Evolutionary conservation across 805 yeast genomes (phyloP).

Genomic region (Suhomyces pyralidae): DNA sequence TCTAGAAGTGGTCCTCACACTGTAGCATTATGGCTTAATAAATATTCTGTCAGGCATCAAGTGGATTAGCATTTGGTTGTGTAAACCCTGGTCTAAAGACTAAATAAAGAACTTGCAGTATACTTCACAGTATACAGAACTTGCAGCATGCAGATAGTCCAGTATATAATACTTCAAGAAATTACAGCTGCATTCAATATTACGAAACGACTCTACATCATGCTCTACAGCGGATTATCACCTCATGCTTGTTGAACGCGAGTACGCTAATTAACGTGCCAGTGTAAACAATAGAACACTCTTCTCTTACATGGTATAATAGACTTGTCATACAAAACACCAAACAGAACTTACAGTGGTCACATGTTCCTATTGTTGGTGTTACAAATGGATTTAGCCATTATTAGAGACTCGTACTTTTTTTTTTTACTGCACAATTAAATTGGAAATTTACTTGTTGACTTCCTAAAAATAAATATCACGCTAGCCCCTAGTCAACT

Average conservation of each 20-base stretch:
- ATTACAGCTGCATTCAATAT: neutral
- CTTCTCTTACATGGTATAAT: neutral
- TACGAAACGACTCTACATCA: neutral
- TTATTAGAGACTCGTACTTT: neutral
- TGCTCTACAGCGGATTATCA: neutral
- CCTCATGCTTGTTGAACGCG: neutral
- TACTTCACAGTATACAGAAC: neutral
- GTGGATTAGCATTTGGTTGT: neutral
- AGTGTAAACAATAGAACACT: neutral
- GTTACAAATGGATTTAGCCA: neutral
- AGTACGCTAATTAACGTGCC: neutral
- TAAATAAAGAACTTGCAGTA: neutral
- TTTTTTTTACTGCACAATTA: neutral
- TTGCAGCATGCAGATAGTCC: neutral
- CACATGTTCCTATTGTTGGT: neutral
- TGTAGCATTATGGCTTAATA: neutral
- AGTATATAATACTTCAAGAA: neutral
- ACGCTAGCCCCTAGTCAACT: neutral
- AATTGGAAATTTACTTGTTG: neutral
- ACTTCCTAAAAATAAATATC: neutral
- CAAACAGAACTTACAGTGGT: neutral
- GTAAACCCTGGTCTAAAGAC: neutral
- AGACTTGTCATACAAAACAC: neutral
- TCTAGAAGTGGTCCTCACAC: slow-evolving; percentile 11
- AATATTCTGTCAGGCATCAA: neutral